phyloP scores from a whole-genome alignment of 2,329 filamentous ascomycete species.

The Truncatella angustata region DNA sequence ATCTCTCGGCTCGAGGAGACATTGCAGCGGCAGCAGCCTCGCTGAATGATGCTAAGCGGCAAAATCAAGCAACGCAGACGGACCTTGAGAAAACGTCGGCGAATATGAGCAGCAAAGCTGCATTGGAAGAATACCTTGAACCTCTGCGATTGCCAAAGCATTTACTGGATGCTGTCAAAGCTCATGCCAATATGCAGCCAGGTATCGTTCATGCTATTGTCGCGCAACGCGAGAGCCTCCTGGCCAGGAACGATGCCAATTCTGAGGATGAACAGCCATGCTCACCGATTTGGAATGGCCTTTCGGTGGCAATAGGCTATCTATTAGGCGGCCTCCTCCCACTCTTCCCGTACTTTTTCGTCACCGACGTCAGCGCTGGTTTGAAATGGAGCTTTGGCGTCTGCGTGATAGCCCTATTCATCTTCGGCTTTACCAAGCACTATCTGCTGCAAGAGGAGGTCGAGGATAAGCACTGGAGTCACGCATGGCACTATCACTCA shows the following conservation, averaged over 20 bases:
- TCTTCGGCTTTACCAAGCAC: constrained; percentile 66
- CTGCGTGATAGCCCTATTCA: constrained; percentile 59
- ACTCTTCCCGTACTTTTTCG: constrained; percentile 67
- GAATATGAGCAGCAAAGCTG: constrained; percentile 1
- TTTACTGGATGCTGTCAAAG: constrained; percentile 19
- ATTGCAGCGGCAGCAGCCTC: constrained; percentile 12
- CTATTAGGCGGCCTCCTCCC: constrained; percentile 71
- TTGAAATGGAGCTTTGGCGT: constrained; percentile 59
- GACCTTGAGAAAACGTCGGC: constrained; percentile 33
- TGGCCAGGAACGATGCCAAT: background rate
- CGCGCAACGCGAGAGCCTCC: constrained; percentile 37
- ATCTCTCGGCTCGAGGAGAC: constrained; percentile 64
- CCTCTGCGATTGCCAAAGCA: constrained; percentile 22
- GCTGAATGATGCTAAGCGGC: background rate
- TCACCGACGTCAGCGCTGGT: constrained; percentile 41
- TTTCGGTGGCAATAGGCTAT: constrained; percentile 68
- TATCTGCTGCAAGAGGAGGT: constrained; percentile 30
- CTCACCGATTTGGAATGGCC: constrained; percentile 53
- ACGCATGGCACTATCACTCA: constrained; percentile 33
- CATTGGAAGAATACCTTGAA: constrained; percentile 22
- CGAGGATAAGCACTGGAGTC: constrained; percentile 11
- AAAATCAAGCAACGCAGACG: constrained; percentile 21
- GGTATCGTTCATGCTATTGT: constrained; percentile 7
- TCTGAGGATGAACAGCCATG: constrained; percentile 18
- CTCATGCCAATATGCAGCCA: constrained; percentile 18